A percentile compares a stretch with the other conserved stretches of the same genome.
These are phyloP conservation scores for Colletotrichum spinosum DNA, from an alignment of 2,329 filamentous ascomycete genomes.

Conservation along the genomic window DNA sequence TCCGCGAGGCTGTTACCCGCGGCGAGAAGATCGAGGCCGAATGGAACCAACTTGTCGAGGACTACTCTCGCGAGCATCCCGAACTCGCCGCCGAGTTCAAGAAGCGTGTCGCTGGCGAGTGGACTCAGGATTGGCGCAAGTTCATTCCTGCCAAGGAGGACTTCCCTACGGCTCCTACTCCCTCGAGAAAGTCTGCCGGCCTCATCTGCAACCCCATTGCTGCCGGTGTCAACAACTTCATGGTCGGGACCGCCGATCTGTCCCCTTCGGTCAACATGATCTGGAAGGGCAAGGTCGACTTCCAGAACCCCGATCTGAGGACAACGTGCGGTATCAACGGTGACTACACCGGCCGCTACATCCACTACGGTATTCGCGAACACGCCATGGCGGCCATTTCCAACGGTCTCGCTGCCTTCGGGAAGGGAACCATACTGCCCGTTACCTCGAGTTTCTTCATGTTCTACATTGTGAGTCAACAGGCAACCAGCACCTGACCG, in stretches of 20 bases:
- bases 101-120: constrained; percentile 58
- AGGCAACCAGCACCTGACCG: neutral
- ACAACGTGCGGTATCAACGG: constrained; percentile 64
- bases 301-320: constrained; percentile 55
- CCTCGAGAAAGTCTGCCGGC: constrained; percentile 62
- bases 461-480: constrained; percentile 62
- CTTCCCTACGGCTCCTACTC: constrained; percentile 59
- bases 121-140: constrained; percentile 60
- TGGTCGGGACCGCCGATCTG: constrained; percentile 66
- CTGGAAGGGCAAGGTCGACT: constrained; percentile 64
- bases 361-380: constrained; percentile 71
- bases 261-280: constrained; percentile 67
- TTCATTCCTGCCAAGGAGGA: constrained; percentile 57
- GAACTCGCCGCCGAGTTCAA: constrained; percentile 62
- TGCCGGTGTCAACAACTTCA: constrained; percentile 57
- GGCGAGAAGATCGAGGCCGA: constrained; percentile 58
- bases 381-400: constrained; percentile 70
- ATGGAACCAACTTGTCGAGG: constrained; percentile 57
- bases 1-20: constrained; percentile 55
- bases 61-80: constrained; percentile 58
- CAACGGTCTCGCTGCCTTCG: constrained; percentile 70
- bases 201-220: constrained; percentile 64
- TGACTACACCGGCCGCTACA: constrained; percentile 65
- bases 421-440: constrained; percentile 65
- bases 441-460: constrained; percentile 72